phyloP scores from a whole-genome alignment of 148 eudicot genomes.

The Diospyros lotus region DNA sequence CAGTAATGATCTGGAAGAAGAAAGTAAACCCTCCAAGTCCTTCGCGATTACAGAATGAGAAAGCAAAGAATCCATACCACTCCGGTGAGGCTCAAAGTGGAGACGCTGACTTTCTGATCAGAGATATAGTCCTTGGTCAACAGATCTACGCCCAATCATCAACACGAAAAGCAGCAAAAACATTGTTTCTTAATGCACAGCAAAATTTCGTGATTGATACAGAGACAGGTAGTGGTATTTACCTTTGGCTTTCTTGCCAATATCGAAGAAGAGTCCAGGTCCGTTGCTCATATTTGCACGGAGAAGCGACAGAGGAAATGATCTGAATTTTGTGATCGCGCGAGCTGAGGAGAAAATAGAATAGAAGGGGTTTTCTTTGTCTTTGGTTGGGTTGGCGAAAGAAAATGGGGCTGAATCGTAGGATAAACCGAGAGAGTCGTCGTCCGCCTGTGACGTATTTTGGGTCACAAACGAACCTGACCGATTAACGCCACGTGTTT shows the following conservation, averaged over 20 bases:
- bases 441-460: not conserved
- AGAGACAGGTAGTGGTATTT: slow-evolving; percentile 1
- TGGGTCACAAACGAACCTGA: not conserved
- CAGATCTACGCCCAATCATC: slow-evolving; percentile 52
- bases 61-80: slow-evolving; percentile 45
- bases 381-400: not conserved
- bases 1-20: not conserved
- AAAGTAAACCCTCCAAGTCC: not conserved
- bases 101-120: slow-evolving; percentile 77
- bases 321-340: not conserved
- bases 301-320: slow-evolving; percentile 15
- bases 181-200: not conserved
- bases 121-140: slow-evolving; percentile 64
- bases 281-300: slow-evolving; percentile 45
- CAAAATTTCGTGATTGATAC: too few species aligned
- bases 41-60: not conserved
- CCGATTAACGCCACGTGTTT: too few species aligned
- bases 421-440: not conserved
- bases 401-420: not conserved
- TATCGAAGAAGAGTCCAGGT: slow-evolving; percentile 40
- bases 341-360: not conserved
- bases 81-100: slow-evolving; percentile 66
- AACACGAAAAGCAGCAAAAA: not conserved
- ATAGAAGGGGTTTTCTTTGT: not conserved
- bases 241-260: slow-evolving; percentile 52